Evolutionary conservation across 768 basidiomycete genomes (phyloP), one percentile per base, ranked within the genome.

Genomic region (Suillus subalutaceus): DNA sequence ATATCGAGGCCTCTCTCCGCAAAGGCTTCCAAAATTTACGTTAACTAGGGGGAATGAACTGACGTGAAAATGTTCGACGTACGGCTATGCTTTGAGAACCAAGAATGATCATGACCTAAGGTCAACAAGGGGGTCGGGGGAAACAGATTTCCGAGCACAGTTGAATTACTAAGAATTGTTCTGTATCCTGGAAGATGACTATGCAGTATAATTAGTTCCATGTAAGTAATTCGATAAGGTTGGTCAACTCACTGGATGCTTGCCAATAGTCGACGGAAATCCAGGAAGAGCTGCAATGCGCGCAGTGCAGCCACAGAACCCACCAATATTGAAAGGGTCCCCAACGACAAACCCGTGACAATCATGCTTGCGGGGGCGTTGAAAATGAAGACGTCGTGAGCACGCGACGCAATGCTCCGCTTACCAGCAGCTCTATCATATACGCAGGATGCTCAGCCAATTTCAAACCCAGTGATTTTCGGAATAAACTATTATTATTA

Each of bases 1-100:
- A 80, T 75, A 66, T 82, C 81, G 68, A 75, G 77, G 37, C 81
- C 81, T 62, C 68, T 72, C 26, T 69, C 48, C 56, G 74, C 70
- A 63, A 75, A 81, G 18, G 69, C 79, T 81, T 46, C 7, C 20
- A 38, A 56, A 12, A 60, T 38, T 26, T 16, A 44, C 16, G 8
- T 38, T 16, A 26, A 64, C 6, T 18, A 15, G 23, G 23, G 32
- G 20, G 32, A 9, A 9, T 40, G 13, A 6, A 41, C 3, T n/a
- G 26, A 15, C 26, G 12, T 30, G 43, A n/a, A 56, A 26, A 23
- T 26, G 40, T 41, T 18, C 50, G 12, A 66, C 48, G 23, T 56
- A 66, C 65, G 32, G 18, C 61, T n/a, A 63, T 66, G 65, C 41
- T 66, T 66, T 20, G 55, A 23, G 6, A 48, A 40, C 65, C 65